Evolutionary conservation across 2,329 filamentous ascomycete genomes (phyloP), one percentile per base, ranked within the genome.

Genomic region (Xylaria digitata): DNA sequence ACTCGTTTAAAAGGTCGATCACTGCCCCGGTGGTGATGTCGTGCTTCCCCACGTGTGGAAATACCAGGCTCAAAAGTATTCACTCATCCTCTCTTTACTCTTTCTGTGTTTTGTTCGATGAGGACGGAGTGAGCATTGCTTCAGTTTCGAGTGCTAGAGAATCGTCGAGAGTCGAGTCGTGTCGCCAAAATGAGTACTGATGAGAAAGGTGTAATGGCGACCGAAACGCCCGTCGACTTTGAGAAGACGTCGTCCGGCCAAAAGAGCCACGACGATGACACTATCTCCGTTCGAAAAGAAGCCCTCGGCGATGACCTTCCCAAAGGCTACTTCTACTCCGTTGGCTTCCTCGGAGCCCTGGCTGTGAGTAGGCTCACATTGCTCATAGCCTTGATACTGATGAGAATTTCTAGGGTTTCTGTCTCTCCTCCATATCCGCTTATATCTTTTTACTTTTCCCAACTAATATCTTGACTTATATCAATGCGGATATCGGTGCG

Each of bases 381-480:
- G 15, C 6, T 34, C 17, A 7, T 45, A 15, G 55, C 26, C 32
- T 62, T n/a, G 15, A 34, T 50, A 52, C 60, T 67, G 43, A 71
- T 52, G 26, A 45, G 11, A 62, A 17, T 42, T 23, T 17, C 7
- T 53, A 80, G 78, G 79, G 78, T 8, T 80, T 80, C 69, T 79
- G 77, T 66, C 70, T 80, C 7, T 78, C 79, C 6, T 76, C 78
- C 58, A 77, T 79, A 52, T 78, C 76, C 40, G 78, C 78, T 17
- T 80, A 79, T 61, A 73, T 80, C 60, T 80, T 80, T 63, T 59
- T 80, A 26, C 74, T 80, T 45, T 60, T 80, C n/a, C 79, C 78
- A 13, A 80, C 78, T 34, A 80, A 80, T 52, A 75, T 79, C 40
- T 71, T 80, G 45, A 74, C 75, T 1, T 77, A 77, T 54, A 80